Conservation (phyloP, 1,284 basidiomycete species). For the Schizophyllum amplum region DNA sequence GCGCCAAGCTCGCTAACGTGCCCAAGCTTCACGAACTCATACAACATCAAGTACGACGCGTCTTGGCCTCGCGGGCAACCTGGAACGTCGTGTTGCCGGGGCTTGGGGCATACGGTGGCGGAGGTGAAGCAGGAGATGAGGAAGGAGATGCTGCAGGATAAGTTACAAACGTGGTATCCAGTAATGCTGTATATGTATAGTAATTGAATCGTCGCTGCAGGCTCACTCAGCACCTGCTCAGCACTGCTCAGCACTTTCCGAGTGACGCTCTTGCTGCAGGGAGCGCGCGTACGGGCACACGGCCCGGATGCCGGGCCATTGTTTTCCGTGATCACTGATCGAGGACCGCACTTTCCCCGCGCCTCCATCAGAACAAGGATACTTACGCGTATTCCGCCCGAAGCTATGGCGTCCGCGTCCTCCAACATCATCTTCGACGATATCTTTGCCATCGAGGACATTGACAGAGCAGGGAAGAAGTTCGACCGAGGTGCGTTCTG, state of each 20-base stretch:
- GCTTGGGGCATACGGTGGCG: constrained; percentile 36
- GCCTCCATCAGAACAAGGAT: not conserved
- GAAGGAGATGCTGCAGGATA: constrained; percentile 26
- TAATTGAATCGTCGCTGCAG: too few relatives aligned
- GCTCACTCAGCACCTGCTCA: too few relatives aligned
- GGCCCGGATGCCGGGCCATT: not conserved
- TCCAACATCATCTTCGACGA: constrained; percentile 85
- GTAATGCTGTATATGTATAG: too few relatives aligned
- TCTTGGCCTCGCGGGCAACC: constrained; percentile 51
- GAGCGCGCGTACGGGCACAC: too few relatives aligned
- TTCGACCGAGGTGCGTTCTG: constrained; percentile 81
- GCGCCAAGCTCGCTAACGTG: constrained; percentile 76
- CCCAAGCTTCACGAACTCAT: constrained; percentile 80
- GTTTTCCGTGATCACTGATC: not conserved
- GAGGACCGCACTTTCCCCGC: not conserved
- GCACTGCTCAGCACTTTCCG: too few relatives aligned
- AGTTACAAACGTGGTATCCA: constrained; percentile 7
- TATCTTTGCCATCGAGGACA: constrained; percentile 76
- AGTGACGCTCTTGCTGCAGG: too few relatives aligned
- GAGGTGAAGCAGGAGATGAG: constrained; percentile 36
- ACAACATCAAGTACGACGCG: constrained; percentile 57
- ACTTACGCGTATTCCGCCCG: not conserved
- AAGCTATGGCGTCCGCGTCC: constrained; percentile 49
- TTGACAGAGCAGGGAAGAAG: constrained; percentile 93
- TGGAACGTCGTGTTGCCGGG: constrained; percentile 67